Evolutionary conservation across 352 stramenopile species (phyloP), one percentile per base, ranked within the genome.

Genomic region (Pythium brachiatum): DNA sequence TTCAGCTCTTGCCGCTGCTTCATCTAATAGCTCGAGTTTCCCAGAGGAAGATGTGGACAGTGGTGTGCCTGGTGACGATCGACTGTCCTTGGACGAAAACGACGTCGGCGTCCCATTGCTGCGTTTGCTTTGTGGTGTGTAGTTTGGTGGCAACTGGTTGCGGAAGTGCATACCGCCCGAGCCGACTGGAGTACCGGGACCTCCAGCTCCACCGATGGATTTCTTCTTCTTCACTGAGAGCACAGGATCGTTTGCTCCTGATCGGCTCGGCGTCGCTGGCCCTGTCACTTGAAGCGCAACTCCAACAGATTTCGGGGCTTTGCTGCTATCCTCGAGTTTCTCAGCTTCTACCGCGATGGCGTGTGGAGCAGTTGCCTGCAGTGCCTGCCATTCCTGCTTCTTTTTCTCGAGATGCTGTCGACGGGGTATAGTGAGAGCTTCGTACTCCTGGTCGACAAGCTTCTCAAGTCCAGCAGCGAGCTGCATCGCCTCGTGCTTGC

Each of bases 161-260:
- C 83, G 79, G 53, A 86, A 92, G 43, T 89, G 83, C 83, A 92
- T 90, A 6, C 81, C 82, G 32, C 76, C 76, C 9, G 64, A 60
- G 8, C 54, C 51, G 9, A 63, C 39, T n/a, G 68, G 68, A 16
- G 68, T 69, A 8, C 67, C 55, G 3, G 62, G 39, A 8, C n/a
- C 43, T 38, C 27, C 26, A 3, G 55, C 53, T 15, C n/a, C 48
- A 9, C 29, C 23, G 9, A 15, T 43, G 11, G 63, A 31, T 21
- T 76, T 82, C 53, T 62, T 74, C 16, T 51, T 75, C 48, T 75
- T 81, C 1, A 62, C 38, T 12, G 47, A 52, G 3, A 66, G 18
- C 1, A 57, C n/a, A 3, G 4, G 25, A 13, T 7, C 26, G 21
- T 3, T 46, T 16, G 43, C 6, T 53, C 36, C 20, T 8, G 51